These are phyloP conservation scores for Marasmius fiardii DNA, from an alignment of 1,284 basidiomycete genomes.

Conservation along the genomic window DNA sequence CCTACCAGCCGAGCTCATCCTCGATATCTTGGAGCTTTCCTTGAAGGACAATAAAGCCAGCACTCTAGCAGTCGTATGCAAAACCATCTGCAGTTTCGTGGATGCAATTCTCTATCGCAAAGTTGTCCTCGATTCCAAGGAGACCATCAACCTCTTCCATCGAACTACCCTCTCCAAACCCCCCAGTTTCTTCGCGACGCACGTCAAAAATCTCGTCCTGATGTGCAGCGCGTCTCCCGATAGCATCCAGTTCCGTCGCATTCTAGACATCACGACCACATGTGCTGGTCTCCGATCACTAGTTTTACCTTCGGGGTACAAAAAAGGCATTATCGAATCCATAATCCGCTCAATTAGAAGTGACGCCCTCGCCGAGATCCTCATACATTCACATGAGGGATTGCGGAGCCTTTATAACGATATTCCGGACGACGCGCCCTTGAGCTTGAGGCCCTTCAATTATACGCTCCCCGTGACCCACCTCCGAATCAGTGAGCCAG, in stretches of 20 bases:
- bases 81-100: constrained; percentile 24
- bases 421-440: constrained; percentile 9
- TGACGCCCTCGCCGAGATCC: constrained; percentile 21
- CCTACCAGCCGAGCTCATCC: constrained; percentile 25
- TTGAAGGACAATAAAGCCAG: constrained; percentile 23
- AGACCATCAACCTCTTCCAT: constrained; percentile 29
- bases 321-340: constrained; percentile 17
- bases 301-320: constrained; percentile 22
- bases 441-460: constrained; percentile 8
- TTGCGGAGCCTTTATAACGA: neutral
- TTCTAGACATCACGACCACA: constrained; percentile 24
- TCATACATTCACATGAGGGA: constrained; percentile 24
- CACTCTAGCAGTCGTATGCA: constrained; percentile 27
- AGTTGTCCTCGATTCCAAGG: constrained; percentile 29
- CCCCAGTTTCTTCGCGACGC: constrained; percentile 24
- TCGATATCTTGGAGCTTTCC: constrained; percentile 32
- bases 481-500: constrained; percentile 37
- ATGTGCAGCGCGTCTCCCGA: constrained; percentile 21
- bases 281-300: constrained; percentile 27
- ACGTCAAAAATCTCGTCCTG: constrained; percentile 33
- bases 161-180: constrained; percentile 31
- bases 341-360: constrained; percentile 6
- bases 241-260: constrained; percentile 13
- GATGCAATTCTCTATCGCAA: constrained; percentile 32
- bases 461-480: constrained; percentile 26